phyloP scores from a whole-genome alignment of 2,329 filamentous ascomycete genomes.

The Dothiorella sarmentorum region DNA sequence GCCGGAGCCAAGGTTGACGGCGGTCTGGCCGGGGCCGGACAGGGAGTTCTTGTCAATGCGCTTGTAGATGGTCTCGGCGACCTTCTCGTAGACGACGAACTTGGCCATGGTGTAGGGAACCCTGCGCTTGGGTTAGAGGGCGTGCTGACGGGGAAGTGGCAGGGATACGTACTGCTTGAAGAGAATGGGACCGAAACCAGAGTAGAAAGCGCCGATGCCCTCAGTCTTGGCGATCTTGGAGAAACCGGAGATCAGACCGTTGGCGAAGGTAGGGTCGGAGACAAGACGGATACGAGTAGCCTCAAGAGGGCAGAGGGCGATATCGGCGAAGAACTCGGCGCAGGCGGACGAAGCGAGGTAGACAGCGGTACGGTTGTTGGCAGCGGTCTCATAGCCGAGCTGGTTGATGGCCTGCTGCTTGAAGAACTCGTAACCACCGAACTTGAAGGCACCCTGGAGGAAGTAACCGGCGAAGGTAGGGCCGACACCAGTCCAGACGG shows the following conservation, averaged over 20 bases:
- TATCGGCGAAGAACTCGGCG: constrained; percentile 68
- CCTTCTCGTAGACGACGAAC: constrained; percentile 92
- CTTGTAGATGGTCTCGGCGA: constrained; percentile 69
- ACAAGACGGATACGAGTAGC: constrained; percentile 92
- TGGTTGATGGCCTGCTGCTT: constrained; percentile 84
- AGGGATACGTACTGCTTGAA: constrained; percentile 39
- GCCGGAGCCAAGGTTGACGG: constrained; percentile 81
- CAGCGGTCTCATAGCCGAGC: constrained; percentile 65
- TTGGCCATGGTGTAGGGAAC: constrained; percentile 94
- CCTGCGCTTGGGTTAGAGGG: constrained; percentile 45
- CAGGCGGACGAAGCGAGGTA: constrained; percentile 66
- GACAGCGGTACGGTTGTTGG: constrained; percentile 75
- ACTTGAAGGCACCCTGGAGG: constrained; percentile 53
- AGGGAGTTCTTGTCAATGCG: constrained; percentile 66
- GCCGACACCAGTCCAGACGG: constrained; percentile 62
- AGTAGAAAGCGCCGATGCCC: constrained; percentile 84
- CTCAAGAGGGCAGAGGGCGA: constrained; percentile 87
- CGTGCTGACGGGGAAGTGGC: neutral
- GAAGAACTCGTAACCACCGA: constrained; percentile 94
- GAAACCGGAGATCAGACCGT: constrained; percentile 74
- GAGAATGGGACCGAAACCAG: constrained; percentile 67
- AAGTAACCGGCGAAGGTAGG: constrained; percentile 52
- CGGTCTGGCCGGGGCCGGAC: constrained; percentile 68
- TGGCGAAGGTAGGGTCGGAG: constrained; percentile 80
- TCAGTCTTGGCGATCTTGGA: constrained; percentile 78